Conservation (phyloP, 1,139 yeast species). For the Geotrichum citri-aurantii region DNA sequence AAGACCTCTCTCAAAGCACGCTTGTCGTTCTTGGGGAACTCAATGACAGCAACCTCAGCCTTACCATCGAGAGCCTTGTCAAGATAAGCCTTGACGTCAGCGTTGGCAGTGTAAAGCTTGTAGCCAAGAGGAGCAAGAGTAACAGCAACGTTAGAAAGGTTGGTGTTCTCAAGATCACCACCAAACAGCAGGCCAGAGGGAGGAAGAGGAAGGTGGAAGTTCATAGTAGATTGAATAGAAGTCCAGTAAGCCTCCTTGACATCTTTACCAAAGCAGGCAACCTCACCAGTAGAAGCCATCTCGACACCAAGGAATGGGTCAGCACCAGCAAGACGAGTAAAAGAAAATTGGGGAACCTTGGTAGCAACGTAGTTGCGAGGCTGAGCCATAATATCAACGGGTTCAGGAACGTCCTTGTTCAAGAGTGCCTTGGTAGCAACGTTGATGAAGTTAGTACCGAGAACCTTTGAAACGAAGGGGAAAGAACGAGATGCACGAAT, state of each 20-base stretch:
- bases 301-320: conserved; percentile 98
- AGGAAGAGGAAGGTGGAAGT: conserved; percentile 87
- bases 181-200: conserved; percentile 88
- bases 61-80: conserved; percentile 37
- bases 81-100: conserved; percentile 65
- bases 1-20: conserved; percentile 89
- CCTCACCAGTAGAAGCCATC: conserved; percentile 98
- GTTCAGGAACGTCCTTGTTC: conserved; percentile 67
- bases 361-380: conserved; percentile 89
- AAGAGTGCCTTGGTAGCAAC: conserved; percentile 86
- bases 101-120: conserved; percentile 72
- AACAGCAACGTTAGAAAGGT: conserved; percentile 67
- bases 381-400: conserved; percentile 81
- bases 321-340: conserved; percentile 97
- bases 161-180: conserved; percentile 73
- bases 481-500: conserved; percentile 97
- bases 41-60: conserved; percentile 53
- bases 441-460: conserved; percentile 89
- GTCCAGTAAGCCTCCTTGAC: conserved; percentile 94
- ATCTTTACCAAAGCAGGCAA: conserved; percentile 90
- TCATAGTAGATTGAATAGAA: conserved; percentile 93
- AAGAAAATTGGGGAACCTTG: conserved; percentile 96
- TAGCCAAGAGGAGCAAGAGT: conserved; percentile 70
- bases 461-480: conserved; percentile 96
- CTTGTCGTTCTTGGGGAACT: conserved; percentile 89